phyloP scores from a whole-genome alignment of 495 filamentous ascomycete genomes.

The Aspergillus affinis region DNA sequence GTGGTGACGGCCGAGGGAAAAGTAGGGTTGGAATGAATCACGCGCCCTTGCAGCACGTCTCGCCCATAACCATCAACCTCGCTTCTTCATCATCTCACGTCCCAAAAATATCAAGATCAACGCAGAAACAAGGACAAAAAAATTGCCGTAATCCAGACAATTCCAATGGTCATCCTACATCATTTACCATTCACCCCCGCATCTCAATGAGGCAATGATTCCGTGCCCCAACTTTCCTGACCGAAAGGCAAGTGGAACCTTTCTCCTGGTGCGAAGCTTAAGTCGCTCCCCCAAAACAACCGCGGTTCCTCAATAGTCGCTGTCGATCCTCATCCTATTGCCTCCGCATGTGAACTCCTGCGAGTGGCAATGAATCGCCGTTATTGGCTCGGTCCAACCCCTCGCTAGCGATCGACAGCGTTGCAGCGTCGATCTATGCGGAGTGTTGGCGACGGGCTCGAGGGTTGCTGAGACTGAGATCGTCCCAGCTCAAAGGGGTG shows the following conservation, averaged over 20 bases:
- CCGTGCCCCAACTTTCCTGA: conserved; percentile 3
- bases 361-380: not conserved
- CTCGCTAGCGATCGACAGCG: conserved; percentile 14
- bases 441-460: conserved; percentile 3
- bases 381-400: conserved; percentile 5
- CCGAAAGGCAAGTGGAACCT: not conserved
- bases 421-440: conserved; percentile 9
- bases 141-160: not conserved
- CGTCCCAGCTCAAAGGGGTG: not conserved
- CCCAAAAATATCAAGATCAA: not conserved
- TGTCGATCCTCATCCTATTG: conserved; percentile 14
- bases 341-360: conserved; percentile 21
- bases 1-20: not conserved
- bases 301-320: conserved; percentile 19
- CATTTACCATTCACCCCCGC: conserved; percentile 6
- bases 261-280: conserved; percentile 13
- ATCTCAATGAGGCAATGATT: conserved; percentile 13
- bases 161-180: not conserved
- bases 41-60: not conserved
- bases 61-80: not conserved
- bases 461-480: not conserved
- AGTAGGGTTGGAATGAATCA: not conserved
- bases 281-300: conserved; percentile 7
- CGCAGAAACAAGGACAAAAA: not conserved
- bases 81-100: not conserved